Percentiles rank a stretch among this genome's conserved stretches.
phyloP scores from a whole-genome alignment of 306 rosid genomes.

The Cucurbita moschata region DNA sequence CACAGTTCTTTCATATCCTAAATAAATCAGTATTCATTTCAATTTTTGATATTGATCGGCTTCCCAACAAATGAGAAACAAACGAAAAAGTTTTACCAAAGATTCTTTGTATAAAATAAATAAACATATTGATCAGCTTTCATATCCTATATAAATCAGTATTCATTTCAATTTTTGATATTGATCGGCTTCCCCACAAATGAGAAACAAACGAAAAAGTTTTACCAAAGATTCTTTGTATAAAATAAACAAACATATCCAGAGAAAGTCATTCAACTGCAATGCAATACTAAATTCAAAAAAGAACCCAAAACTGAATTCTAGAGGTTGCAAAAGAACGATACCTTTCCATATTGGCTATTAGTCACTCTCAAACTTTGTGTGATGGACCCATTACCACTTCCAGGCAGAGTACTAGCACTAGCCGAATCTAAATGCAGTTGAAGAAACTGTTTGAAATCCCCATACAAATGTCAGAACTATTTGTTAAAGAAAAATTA shows the following conservation, averaged over 20 bases:
- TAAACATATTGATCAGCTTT: neutral
- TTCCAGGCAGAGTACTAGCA: conserved; percentile 53
- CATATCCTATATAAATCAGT: neutral
- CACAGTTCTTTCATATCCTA: neutral
- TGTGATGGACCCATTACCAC: conserved; percentile 55
- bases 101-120: neutral
- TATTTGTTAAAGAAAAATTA: neutral
- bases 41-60: neutral
- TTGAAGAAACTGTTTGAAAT: conserved; percentile 74
- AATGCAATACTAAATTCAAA: neutral
- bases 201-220: neutral
- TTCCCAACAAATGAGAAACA: neutral
- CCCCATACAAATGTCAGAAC: conserved; percentile 23
- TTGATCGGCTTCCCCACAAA: neutral
- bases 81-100: neutral
- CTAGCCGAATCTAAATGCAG: conserved; percentile 92
- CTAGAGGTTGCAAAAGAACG: neutral
- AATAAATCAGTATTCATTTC: neutral
- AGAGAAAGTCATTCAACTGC: neutral
- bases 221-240: neutral
- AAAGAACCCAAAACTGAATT: neutral
- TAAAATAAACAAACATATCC: neutral
- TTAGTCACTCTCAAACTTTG: conserved; percentile 81
- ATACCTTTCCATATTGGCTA: conserved; percentile 95
- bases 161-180: neutral